Evolutionary conservation across 305 asterid species (phyloP).

Genomic region (Fraxinus sp.): DNA sequence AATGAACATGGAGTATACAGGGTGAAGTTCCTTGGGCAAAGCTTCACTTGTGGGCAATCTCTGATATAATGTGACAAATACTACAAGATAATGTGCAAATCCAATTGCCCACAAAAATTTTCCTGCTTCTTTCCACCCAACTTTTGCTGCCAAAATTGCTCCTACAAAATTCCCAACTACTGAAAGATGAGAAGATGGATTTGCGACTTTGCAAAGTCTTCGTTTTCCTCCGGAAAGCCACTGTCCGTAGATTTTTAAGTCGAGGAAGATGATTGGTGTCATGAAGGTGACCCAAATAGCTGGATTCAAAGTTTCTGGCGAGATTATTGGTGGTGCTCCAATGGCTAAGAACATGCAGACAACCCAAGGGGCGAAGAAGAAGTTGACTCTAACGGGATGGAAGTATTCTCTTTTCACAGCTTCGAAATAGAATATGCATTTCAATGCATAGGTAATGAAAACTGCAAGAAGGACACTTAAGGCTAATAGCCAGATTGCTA

Average conservation of each 20-base stretch:
- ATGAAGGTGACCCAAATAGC: conserved; percentile 64
- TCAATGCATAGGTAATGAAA: conserved; percentile 51
- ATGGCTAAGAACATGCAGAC: conserved; percentile 89
- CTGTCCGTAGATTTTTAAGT: conserved; percentile 83
- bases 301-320: conserved; percentile 49
- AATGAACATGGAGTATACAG: conserved; percentile 89
- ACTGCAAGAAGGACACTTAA: conserved; percentile 50
- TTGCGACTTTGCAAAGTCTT: conserved; percentile 73
- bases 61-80: conserved; percentile 86
- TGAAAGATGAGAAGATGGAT: conserved; percentile 81
- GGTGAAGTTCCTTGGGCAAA: conserved; percentile 85
- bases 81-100: conserved; percentile 84
- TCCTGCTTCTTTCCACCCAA: conserved; percentile 79
- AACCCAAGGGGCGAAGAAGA: conserved; percentile 92
- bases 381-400: conserved; percentile 82
- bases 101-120: conserved; percentile 88
- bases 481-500: conserved; percentile 68
- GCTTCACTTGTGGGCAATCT: conserved; percentile 85
- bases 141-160: conserved; percentile 75
- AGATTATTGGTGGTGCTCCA: conserved; percentile 51
- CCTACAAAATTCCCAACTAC: conserved; percentile 93
- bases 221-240: conserved; percentile 95
- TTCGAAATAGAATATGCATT: conserved; percentile 67
- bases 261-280: conserved; percentile 62
- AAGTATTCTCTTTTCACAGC: conserved; percentile 81